phyloP scores from a whole-genome alignment of 257 asterid species.

The Solanum etuberosum region DNA sequence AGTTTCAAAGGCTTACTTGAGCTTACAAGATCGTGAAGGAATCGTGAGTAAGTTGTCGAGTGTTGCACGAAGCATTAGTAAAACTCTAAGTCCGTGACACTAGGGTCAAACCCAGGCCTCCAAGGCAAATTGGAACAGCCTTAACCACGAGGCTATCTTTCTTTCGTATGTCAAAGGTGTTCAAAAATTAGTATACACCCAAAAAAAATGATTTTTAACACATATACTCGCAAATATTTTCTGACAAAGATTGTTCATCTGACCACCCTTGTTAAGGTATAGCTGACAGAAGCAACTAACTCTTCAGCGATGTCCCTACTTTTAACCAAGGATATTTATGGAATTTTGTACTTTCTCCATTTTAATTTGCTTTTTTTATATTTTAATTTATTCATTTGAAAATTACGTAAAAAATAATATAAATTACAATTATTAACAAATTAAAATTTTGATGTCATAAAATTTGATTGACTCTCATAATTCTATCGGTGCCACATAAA shows the following conservation, averaged over 20 bases:
- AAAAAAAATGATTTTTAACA: background rate
- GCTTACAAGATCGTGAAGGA: too few species aligned
- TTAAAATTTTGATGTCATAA: too few species aligned
- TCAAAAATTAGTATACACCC: too few species aligned
- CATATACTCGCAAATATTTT: rapidly evolving
- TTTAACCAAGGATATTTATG: background rate
- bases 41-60: too few species aligned
- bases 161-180: background rate
- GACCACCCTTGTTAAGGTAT: background rate
- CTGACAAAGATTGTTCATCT: background rate
- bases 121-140: too few species aligned
- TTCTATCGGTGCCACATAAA: background rate
- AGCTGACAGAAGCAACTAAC: background rate
- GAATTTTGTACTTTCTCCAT: background rate
- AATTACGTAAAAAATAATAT: too few species aligned
- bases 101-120: too few species aligned
- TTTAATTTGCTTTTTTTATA: background rate
- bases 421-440: too few species aligned
- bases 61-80: too few species aligned
- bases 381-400: background rate
- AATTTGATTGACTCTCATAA: background rate
- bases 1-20: too few species aligned
- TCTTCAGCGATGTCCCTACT: background rate
- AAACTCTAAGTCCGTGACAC: too few species aligned
- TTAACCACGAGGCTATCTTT: background rate